Evolutionary conservation across 495 filamentous ascomycete species (phyloP), one percentile per base, ranked within the genome.

Genomic region (Cladorrhinum samala): DNA sequence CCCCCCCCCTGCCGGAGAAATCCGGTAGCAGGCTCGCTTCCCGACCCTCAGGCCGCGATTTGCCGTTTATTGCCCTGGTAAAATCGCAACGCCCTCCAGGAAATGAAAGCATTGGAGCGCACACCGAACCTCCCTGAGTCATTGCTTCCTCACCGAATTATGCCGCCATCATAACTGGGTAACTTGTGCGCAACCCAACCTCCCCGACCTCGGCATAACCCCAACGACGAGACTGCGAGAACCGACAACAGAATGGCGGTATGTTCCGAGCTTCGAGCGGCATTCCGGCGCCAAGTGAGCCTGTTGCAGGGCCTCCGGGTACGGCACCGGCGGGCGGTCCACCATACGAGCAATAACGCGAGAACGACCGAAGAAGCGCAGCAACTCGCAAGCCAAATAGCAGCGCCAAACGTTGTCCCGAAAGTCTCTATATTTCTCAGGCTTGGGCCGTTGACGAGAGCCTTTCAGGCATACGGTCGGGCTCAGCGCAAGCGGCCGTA

Each of bases 401-500:
- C 27, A 33, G 27, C 27, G 27, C 27, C 27, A 5, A 33, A 33
- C 11, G 27, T 21, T 9, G 19, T 46, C 23, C 17, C 39, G 39
- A 41, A 18, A 17, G 39, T 45, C 18, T 19, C 42, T 24, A 14
- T 45, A 21, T 45, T 21, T 24, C 14, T 45, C 23, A 19, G 13
- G 19, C 19, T 45, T n/a, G 8, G 42, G 42, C 78, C 80, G 2
- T 54, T 87, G 30, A 78, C 80, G 19, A 70, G 81, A 51, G 72
- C 80, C 1, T 81, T 91, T 49, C 71, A 80, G 57, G 83, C 83
- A 7, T 96, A 93, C 61, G 83, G 78, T 11, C 77, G 85, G 23
- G 77, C 78, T 13, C 88, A 93, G 67, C 72, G 77, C 30, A 77
- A 77, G 43, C 66, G 85, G 52, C 91, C 91, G 6, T 89, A 86